phyloP scores from a whole-genome alignment of 768 basidiomycete species.

The Wakefieldia striispora region DNA sequence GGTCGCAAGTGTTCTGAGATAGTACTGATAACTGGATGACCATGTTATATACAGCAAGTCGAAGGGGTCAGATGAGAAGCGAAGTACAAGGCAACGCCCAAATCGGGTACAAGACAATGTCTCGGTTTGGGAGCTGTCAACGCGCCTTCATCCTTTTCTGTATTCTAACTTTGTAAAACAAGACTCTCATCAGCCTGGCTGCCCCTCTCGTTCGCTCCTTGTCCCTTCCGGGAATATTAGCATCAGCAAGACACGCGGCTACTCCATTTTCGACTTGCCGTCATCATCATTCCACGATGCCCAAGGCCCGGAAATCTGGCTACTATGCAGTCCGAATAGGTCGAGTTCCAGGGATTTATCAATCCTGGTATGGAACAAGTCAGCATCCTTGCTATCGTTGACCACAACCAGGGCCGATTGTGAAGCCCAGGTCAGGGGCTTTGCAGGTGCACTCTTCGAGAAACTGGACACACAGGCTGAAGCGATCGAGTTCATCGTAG shows the following conservation, averaged over 20 bases:
- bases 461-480: constrained; percentile 57
- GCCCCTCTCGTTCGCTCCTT: neutral
- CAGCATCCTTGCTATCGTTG: constrained; percentile 27
- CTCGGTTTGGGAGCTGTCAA: constrained; percentile 13
- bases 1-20: constrained; percentile 7
- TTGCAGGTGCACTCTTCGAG: constrained; percentile 58
- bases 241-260: neutral
- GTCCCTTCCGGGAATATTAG: neutral
- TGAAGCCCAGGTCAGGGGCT: constrained; percentile 65
- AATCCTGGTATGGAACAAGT: constrained; percentile 56
- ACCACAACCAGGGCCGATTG: constrained; percentile 61
- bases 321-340: constrained; percentile 80
- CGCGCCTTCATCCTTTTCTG: too few relatives aligned
- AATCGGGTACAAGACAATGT: constrained; percentile 19
- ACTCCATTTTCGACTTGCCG: neutral
- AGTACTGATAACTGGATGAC: constrained; percentile 2
- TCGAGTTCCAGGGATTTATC: constrained; percentile 60
- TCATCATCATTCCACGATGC: constrained; percentile 26
- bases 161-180: too few relatives aligned
- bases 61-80: neutral
- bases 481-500: constrained; percentile 56
- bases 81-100: constrained; percentile 28
- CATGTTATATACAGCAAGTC: constrained; percentile 28
- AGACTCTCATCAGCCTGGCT: neutral
- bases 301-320: constrained; percentile 39